Percentiles rank a stretch among this genome's conserved stretches.
Conservation (phyloP, 192 early-diverging fungal species). For the Lobosporangium transversale region DNA sequence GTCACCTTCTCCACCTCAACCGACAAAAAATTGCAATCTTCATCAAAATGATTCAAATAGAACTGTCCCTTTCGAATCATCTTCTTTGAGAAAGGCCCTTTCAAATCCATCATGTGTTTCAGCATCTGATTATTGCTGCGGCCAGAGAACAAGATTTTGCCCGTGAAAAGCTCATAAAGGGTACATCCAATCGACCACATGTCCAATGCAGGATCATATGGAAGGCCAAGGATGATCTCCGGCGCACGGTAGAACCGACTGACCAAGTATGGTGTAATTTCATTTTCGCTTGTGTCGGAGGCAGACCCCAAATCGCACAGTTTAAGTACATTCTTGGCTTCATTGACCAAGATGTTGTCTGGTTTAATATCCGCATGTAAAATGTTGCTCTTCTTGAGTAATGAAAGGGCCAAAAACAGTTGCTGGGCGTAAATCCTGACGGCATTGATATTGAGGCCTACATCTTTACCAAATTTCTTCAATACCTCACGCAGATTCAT, state of each 20-base stretch:
- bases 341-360: slow-evolving; percentile 94
- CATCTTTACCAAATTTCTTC: slow-evolving; percentile 94
- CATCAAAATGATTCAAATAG: slow-evolving; percentile 88
- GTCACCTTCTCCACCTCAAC: slow-evolving; percentile 71
- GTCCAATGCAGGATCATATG: slow-evolving; percentile 90
- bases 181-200: slow-evolving; percentile 97
- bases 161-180: slow-evolving; percentile 95
- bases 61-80: slow-evolving; percentile 88
- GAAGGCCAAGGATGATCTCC: slow-evolving; percentile 93
- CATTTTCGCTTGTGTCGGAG: slow-evolving; percentile 86
- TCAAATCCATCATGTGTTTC: slow-evolving; percentile 90
- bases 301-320: slow-evolving; percentile 96
- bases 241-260: slow-evolving; percentile 96
- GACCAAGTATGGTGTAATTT: slow-evolving; percentile 96
- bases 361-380: slow-evolving; percentile 98
- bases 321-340: slow-evolving; percentile 82
- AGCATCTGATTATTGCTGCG: slow-evolving; percentile 97
- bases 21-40: slow-evolving; percentile 72
- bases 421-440: slow-evolving; percentile 93
- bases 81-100: slow-evolving; percentile 87
- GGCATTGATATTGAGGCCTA: slow-evolving; percentile 93
- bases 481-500: slow-evolving; percentile 94
- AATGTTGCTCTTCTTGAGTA: slow-evolving; percentile 83
- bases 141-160: slow-evolving; percentile 94
- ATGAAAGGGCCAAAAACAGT: slow-evolving; percentile 83